phyloP scores from a whole-genome alignment of 1,139 yeast genomes.

The Geotrichum fermentans region DNA sequence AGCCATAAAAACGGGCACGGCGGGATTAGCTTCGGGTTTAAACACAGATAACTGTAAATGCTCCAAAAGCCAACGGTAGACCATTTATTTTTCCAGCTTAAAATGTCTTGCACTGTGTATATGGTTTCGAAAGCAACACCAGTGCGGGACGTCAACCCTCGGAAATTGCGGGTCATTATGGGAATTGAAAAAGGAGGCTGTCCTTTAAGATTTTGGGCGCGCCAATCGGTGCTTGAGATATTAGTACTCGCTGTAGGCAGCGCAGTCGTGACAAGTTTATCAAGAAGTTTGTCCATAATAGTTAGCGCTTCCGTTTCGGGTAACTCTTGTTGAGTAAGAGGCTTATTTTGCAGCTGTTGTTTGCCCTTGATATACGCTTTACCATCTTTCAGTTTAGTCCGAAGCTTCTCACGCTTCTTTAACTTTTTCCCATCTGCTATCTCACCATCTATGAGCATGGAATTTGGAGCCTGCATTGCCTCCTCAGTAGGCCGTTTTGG shows the following conservation, averaged over 20 bases:
- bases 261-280: constrained; percentile 62
- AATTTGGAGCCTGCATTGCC: neutral
- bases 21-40: constrained; percentile 57
- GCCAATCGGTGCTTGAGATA: constrained; percentile 30
- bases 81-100: constrained; percentile 62
- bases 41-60: constrained; percentile 52
- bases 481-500: neutral
- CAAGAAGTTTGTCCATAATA: constrained; percentile 61
- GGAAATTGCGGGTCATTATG: constrained; percentile 63
- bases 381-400: neutral
- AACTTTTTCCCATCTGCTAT: neutral
- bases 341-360: neutral
- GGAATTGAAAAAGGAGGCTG: constrained; percentile 70
- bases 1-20: constrained; percentile 52
- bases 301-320: constrained; percentile 2
- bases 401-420: neutral
- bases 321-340: neutral
- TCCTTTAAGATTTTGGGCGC: constrained; percentile 45
- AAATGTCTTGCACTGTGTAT: constrained; percentile 48
- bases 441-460: too few relatives aligned
- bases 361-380: neutral
- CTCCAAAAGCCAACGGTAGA: constrained; percentile 58
- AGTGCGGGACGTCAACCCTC: constrained; percentile 59
- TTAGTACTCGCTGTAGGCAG: constrained; percentile 54
- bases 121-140: constrained; percentile 45